Conservation (phyloP, 768 basidiomycete species). For the Russula brevipes region DNA sequence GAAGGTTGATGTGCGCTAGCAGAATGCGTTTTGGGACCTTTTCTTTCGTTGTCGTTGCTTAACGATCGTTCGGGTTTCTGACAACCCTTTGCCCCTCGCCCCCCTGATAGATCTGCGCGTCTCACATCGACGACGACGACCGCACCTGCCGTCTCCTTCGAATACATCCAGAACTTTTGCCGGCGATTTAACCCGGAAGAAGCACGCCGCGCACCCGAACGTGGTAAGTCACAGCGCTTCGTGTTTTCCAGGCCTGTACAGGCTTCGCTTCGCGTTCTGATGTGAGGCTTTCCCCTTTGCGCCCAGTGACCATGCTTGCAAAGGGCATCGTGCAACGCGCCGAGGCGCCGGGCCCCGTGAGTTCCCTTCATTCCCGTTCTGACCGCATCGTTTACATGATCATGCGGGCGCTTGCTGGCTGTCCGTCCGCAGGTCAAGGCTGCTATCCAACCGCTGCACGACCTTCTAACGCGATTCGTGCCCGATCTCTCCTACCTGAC, state of each 20-base stretch:
- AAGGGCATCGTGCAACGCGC: constrained; percentile 55
- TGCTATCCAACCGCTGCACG: constrained; percentile 54
- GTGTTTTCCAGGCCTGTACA: background rate
- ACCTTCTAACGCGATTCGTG: constrained; percentile 60
- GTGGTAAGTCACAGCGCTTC: constrained; percentile 40
- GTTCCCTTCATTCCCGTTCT: constrained; percentile 26
- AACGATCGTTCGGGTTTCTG: background rate
- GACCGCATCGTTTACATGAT: constrained; percentile 6
- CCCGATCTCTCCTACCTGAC: constrained; percentile 56
- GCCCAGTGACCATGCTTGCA: constrained; percentile 59
- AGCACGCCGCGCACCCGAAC: constrained; percentile 63
- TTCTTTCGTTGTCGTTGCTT: background rate
- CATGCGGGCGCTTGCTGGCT: background rate
- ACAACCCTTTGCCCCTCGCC: too few species aligned
- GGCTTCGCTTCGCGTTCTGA: background rate
- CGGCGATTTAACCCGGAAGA: constrained; percentile 54
- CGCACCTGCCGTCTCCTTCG: constrained; percentile 5
- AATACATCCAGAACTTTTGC: constrained; percentile 52
- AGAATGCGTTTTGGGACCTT: background rate
- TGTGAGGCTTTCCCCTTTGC: constrained; percentile 11
- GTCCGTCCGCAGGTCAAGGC: constrained; percentile 33
- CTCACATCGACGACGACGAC: constrained; percentile 1
- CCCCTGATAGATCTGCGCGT: constrained; percentile 11
- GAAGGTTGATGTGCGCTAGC: too few species aligned
- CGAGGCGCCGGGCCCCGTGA: constrained; percentile 46